Evolutionary conservation across 2,329 filamentous ascomycete genomes (phyloP), one percentile per base, ranked within the genome.

Genomic region (Hypomyces perniciosus): DNA sequence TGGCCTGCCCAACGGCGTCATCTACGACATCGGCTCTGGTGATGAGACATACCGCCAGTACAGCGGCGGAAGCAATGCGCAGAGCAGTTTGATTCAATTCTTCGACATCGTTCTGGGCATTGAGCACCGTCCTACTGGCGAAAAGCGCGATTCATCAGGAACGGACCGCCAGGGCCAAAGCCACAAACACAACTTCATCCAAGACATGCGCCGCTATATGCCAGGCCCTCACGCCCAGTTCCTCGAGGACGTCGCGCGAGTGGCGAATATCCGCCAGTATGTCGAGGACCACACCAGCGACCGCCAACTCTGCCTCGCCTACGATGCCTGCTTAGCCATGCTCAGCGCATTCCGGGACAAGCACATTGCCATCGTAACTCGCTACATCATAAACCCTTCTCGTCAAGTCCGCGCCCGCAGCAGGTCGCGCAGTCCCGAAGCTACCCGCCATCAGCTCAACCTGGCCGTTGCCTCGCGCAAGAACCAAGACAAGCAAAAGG

Each of bases 161-260:
- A 68, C 69, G 4, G 76, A 76, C 34, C 73, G 74, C 46, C 77
- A 79, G 40, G 59, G 64, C 6, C 61, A 62, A 60, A 55, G 61
- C 39, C 51, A 64, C 51, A 57, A 71, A 72, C 48, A 96, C 71
- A 95, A 93, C 62, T 99, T 99, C 72, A 92, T 99, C 64, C 83
- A 88, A 63, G 93, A 99, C 58, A 99, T 99, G 93, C 86, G 92
- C 52, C 81, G 81, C 42, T 99, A 99, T 71, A 99, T 99, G 93
- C 93, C 93, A 0, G 92, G 90, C 0, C 82, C 87, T 0, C 93
- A 99, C 64, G 86, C 90, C 4, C 84, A 88, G 38, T 99, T 99
- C 71, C 77, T 99, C 4, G 80, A 87, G 56, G 86, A 95, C 56
- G 84, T 96, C 9, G 77, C 81, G 45, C 74, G 74, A 12, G 84